Percentiles rank a stretch among this genome's conserved stretches.
Evolutionary conservation across 805 yeast species (phyloP).

Genomic region (Schwanniomyces sp.): DNA sequence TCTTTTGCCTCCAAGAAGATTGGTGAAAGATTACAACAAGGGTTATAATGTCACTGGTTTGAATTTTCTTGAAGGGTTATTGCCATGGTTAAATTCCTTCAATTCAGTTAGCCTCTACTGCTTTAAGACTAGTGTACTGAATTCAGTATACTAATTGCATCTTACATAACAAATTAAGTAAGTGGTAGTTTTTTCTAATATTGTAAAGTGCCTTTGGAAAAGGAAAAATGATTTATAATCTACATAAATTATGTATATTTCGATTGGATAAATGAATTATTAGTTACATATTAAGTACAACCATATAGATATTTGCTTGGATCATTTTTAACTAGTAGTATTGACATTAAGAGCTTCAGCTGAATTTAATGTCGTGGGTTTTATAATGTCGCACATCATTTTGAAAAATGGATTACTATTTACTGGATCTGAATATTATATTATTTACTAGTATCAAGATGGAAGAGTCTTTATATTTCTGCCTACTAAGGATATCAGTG

Average conservation of each 20-base stretch:
- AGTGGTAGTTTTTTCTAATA: neutral
- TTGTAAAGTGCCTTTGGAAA: neutral
- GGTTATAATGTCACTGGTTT: conserved; percentile 22
- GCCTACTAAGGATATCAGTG: conserved; percentile 37
- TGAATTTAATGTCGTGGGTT: neutral
- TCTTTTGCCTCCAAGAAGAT: conserved; percentile 80
- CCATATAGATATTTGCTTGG: neutral
- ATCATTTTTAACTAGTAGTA: too few species aligned
- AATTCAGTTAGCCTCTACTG: neutral
- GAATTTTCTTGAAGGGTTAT: neutral
- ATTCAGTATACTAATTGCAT: neutral
- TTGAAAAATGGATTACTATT: neutral
- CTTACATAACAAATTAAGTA: neutral
- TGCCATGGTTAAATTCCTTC: neutral
- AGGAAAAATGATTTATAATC: neutral
- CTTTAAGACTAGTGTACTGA: neutral
- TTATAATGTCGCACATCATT: neutral
- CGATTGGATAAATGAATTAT: neutral
- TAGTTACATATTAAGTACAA: neutral
- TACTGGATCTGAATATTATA: neutral
- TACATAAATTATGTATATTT: neutral
- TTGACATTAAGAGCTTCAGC: too few species aligned
- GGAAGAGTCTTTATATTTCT: conserved; percentile 42
- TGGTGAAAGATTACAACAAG: conserved; percentile 47
- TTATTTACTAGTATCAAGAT: conserved; percentile 10